phyloP scores from a whole-genome alignment of 805 yeast genomes.

The Starmerella gropengiesseri region DNA sequence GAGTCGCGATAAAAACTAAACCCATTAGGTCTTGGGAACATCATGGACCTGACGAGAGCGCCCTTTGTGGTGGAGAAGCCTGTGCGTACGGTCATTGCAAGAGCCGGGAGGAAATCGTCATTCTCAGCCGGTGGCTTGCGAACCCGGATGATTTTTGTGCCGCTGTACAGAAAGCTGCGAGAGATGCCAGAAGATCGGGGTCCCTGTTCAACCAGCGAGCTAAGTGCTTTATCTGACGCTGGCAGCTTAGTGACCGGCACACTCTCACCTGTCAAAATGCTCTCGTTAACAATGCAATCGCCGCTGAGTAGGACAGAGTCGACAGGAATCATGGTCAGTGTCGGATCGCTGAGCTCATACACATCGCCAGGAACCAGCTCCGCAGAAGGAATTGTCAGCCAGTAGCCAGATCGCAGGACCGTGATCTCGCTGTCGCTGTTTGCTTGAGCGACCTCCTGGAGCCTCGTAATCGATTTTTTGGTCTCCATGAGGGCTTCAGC shows the following conservation, averaged over 20 bases:
- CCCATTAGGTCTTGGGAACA: conserved; percentile 88
- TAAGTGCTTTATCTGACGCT: conserved; percentile 49
- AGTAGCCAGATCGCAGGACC: conserved; percentile 84
- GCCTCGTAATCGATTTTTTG: conserved; percentile 54
- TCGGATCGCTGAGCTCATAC: conserved; percentile 82
- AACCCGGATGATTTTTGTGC: conserved; percentile 79
- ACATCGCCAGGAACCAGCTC: conserved; percentile 94
- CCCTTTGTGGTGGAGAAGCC: conserved; percentile 97
- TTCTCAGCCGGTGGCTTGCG: conserved; percentile 47
- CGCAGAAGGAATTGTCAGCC: conserved; percentile 67
- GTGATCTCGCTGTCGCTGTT: conserved; percentile 68
- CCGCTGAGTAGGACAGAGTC: conserved; percentile 82
- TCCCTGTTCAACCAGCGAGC: conserved; percentile 42
- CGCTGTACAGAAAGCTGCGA: conserved; percentile 54
- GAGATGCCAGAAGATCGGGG: conserved; percentile 5
- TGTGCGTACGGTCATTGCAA: conserved; percentile 77
- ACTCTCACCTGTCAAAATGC: conserved; percentile 97
- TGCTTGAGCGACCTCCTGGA: conserved; percentile 53
- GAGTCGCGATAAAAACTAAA: conserved; percentile 92
- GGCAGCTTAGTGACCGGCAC: conserved; percentile 84
- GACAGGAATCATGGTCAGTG: conserved; percentile 64
- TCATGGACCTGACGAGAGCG: conserved; percentile 83
- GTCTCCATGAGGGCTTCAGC: conserved; percentile 80
- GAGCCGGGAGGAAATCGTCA: conserved; percentile 55
- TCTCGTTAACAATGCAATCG: conserved; percentile 92